A percentile compares a stretch with the other conserved stretches of the same genome.
Evolutionary conservation across 805 yeast genomes (phyloP).

Genomic region (Monosporozyma aquatica): DNA sequence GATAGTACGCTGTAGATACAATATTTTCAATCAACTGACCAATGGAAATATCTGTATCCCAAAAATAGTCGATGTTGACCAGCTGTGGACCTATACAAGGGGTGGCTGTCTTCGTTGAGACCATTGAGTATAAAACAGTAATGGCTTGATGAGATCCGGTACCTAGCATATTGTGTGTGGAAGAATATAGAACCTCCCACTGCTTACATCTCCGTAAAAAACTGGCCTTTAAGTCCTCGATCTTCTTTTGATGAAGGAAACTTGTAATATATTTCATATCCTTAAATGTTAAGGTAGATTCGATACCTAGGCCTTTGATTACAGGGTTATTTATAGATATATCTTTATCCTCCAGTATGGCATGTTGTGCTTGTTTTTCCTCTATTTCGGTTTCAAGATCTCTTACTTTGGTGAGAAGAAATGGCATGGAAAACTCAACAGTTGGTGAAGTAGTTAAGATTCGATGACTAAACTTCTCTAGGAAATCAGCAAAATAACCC

Average conservation of each 20-base stretch:
- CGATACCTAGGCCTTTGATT: constrained; percentile 17
- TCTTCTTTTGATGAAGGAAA: constrained; percentile 27
- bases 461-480: constrained; percentile 37
- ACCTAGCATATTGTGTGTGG: constrained; percentile 50
- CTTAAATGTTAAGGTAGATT: constrained; percentile 25
- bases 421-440: constrained; percentile 65
- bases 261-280: constrained; percentile 29
- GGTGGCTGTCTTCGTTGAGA: constrained; percentile 72
- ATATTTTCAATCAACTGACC: constrained; percentile 83
- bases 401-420: constrained; percentile 46
- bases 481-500: constrained; percentile 33
- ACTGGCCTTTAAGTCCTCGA: constrained; percentile 26
- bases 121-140: constrained; percentile 69
- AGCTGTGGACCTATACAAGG: constrained; percentile 89
- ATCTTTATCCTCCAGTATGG: constrained; percentile 19
- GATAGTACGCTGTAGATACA: constrained; percentile 53
- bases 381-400: constrained; percentile 37
- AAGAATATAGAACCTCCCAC: constrained; percentile 56
- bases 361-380: constrained; percentile 19
- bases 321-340: constrained; percentile 9
- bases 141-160: constrained; percentile 73
- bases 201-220: constrained; percentile 37
- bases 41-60: constrained; percentile 82
- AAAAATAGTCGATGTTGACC: constrained; percentile 76
- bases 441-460: constrained; percentile 79